Evolutionary conservation across 2,329 filamentous ascomycete genomes (phyloP), one percentile per base, ranked within the genome.

Genomic region (Fusarium sp.): DNA sequence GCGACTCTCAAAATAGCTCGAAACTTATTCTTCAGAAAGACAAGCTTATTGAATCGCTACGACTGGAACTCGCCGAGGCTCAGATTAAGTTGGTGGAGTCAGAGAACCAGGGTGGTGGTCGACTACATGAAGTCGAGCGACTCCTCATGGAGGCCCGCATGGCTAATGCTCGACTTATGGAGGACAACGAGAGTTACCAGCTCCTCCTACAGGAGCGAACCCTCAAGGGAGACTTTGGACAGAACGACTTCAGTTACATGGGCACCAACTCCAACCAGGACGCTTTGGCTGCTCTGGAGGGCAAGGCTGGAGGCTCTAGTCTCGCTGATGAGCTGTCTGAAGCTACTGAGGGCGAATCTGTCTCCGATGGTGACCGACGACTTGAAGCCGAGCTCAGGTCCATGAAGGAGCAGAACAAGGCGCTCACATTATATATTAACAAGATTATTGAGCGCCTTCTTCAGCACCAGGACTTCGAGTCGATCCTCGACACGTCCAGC

Each of bases 121-220:
- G 92, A 30, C 83, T 97, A 76, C 92, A 93, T 71, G 93, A 97
- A 79, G 87, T 98, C n/a, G 94, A 98, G 81, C 91, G 92, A 73
- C 88, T 92, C 69, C 87, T 98, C 53, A 89, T 97, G 81, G 95
- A 98, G 77, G 91, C 93, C 38, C 93, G 94, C 74, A 96, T 98
- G 91, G 92, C 94, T 71, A 99, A 98, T 77, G 96, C 96, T 59
- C 89, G 94, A 45, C 84, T 99, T 67, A 96, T 97, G 92, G 96
- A 99, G 81, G 96, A 99, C 80, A 98, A 98, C 75, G 96, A 99
- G 81, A 97, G 94, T 81, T 99, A 97, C 80, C 95, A 98, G 80
- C 87, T 98, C 37, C 88, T 99, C 18, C 88, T 99, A 26, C 93
- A 94, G 76, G 94, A 98, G 80, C 95, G 94, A 84, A 98, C 96